A percentile compares a stretch with the other conserved stretches of the same genome.
These are phyloP conservation scores for Amanita subjunquillea DNA, from an alignment of 768 basidiomycete species.

Conservation along the genomic window DNA sequence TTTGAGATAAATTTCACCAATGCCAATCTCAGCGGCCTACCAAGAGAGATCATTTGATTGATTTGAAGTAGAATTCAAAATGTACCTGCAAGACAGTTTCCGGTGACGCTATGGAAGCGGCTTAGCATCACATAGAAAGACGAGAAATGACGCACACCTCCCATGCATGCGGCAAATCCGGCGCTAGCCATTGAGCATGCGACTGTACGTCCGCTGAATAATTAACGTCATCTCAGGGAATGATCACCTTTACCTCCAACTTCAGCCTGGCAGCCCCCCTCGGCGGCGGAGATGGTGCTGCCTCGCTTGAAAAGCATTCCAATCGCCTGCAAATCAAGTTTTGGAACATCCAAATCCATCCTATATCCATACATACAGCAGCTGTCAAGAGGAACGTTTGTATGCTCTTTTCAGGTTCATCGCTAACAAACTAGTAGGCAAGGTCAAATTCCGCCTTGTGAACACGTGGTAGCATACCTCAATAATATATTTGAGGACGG, in stretches of 20 bases:
- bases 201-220: slow-evolving; percentile 29
- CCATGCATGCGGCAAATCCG: slow-evolving; percentile 92
- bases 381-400: slow-evolving; percentile 88
- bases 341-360: background rate
- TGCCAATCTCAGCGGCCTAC: slow-evolving; percentile 83
- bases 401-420: slow-evolving; percentile 82
- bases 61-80: background rate
- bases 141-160: slow-evolving; percentile 36
- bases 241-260: slow-evolving; percentile 58
- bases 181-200: slow-evolving; percentile 95
- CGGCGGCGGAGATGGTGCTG: slow-evolving; percentile 94
- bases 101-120: slow-evolving; percentile 44
- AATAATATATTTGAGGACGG: slow-evolving; percentile 80
- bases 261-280: slow-evolving; percentile 92
- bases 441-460: background rate
- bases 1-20: slow-evolving; percentile 36
- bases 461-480: slow-evolving; percentile 37
- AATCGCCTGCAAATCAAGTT: slow-evolving; percentile 43
- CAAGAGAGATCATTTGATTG: slow-evolving; percentile 9
- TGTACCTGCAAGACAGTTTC: slow-evolving; percentile 71
- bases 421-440: slow-evolving; percentile 63
- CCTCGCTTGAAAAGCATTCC: slow-evolving; percentile 97
- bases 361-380: slow-evolving; percentile 38
- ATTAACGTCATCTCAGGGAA: background rate
- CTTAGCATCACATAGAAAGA: background rate